Conservation (phyloP, 2,329 filamentous ascomycete species). For the Colletotrichum tabaci region DNA sequence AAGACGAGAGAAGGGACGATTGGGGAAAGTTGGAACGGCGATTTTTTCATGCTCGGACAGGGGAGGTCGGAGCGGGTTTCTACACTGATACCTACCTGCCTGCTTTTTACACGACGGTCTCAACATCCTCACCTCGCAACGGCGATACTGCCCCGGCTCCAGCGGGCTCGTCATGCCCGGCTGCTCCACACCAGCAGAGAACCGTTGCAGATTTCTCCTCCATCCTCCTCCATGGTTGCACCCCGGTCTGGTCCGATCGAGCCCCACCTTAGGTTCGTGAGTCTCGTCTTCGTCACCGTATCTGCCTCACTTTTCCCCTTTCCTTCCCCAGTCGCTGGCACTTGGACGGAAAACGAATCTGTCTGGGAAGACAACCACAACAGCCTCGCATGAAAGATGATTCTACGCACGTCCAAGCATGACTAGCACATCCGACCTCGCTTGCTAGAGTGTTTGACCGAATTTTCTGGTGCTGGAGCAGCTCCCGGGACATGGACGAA, state of each 20-base stretch:
- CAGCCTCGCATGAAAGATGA: constrained; percentile 7
- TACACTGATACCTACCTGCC: neutral
- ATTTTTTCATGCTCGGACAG: constrained; percentile 34
- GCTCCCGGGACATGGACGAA: neutral
- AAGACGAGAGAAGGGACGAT: constrained; percentile 5
- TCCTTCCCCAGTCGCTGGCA: neutral
- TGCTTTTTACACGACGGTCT: constrained; percentile 3
- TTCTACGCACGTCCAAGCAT: constrained; percentile 7
- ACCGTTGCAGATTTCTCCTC: neutral
- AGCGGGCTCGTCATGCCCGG: constrained; percentile 11
- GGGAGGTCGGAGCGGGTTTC: constrained; percentile 35
- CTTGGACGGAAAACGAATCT: neutral
- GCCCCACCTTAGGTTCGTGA: constrained; percentile 23
- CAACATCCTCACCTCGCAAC: neutral
- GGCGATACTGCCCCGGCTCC: constrained; percentile 10
- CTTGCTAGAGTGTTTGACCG: neutral
- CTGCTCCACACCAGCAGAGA: neutral
- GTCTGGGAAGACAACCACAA: neutral
- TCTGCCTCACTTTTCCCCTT: neutral
- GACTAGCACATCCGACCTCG: neutral
- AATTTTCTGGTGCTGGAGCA: neutral
- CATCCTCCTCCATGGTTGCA: neutral
- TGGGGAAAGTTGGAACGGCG: constrained; percentile 22
- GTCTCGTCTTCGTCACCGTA: neutral
- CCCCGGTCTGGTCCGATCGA: neutral